Base-by-base conservation (phyloP, 345 rosid species). In the Durio zibethinus region DNA sequence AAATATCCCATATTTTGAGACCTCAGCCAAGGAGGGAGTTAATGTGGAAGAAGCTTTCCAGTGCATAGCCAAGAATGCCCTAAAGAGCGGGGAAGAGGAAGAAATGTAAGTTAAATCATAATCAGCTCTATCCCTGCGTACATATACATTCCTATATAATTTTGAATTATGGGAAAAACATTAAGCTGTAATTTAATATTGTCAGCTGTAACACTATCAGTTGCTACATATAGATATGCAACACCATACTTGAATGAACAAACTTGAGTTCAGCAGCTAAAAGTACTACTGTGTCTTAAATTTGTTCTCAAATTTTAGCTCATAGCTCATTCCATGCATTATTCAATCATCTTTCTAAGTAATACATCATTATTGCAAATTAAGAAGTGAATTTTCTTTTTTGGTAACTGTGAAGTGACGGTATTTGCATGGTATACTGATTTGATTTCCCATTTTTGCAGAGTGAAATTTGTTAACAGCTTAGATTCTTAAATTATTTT, bases 31-130 rank as follows among this genome's bases (percentile, higher is more conserved):
- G 81, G 99, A 94, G 86, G 97, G 98, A 38, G 78, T 93, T 76
- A 94, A 96, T 65, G 99, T 96, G 45, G 99, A 96, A 80, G 98
- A 94, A 86, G 98, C 97, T 84, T 96, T 96, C 84, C 92, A 90
- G 67, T 89, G 94, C 92, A 93, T 94, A 81, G 97, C 98, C 14
- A 91, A 92, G 89, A 85, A 97, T 83, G 98, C 99, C 20, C 76
- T 91, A 75, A 94, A 89, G 90, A 97, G 87, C 65, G 98, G 90
- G 27, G 97, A 92, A 77, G 99, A 94, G 82, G 98, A 94, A 83
- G 98, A 97, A 77, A 84, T 94, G 99, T 97, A 82, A 92, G 97
- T 87, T 73, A 16, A 69, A 80, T 10, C 62, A 38, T 56, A 60
- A 45, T 29, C 64, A 53, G 40, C 15, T 29, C 8, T 21, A 38